phyloP scores from a whole-genome alignment of 345 rosid species.

The Streptanthus diversifolius region DNA sequence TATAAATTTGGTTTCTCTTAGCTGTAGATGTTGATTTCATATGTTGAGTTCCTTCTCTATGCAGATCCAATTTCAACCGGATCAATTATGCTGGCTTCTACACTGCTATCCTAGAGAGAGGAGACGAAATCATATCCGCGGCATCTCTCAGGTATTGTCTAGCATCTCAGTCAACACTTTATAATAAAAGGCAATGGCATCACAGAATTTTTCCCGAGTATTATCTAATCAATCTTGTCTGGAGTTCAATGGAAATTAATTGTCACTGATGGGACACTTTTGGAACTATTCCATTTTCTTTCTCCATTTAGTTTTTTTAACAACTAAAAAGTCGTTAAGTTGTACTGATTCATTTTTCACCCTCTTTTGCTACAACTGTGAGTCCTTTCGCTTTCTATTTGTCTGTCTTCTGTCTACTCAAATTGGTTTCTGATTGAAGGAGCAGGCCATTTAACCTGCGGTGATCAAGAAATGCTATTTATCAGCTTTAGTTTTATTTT shows the following conservation, averaged over 20 bases:
- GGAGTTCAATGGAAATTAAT: neutral
- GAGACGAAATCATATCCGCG: conserved; percentile 36
- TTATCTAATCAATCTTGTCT: neutral
- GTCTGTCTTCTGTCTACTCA: neutral
- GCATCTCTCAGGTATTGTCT: conserved; percentile 40
- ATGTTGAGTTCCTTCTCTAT: conserved; percentile 7
- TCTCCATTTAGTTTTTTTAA: neutral
- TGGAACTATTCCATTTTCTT: neutral
- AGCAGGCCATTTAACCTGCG: neutral
- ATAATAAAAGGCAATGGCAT: neutral
- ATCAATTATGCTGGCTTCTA: conserved; percentile 37
- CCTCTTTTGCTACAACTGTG: neutral
- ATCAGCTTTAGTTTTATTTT: neutral
- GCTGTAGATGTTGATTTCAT: conserved; percentile 7
- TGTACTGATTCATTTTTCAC: neutral
- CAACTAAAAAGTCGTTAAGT: neutral
- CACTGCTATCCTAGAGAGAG: conserved; percentile 40
- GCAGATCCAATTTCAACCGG: conserved; percentile 39
- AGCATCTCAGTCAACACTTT: neutral
- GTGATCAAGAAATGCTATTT: neutral
- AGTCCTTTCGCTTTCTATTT: neutral
- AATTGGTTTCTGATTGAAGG: neutral
- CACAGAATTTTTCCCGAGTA: neutral
- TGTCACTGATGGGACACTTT: neutral
- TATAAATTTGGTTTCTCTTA: neutral